Percentiles rank a stretch among this genome's conserved stretches.
Evolutionary conservation across 1,284 basidiomycete genomes (phyloP).

Genomic region (Sphagnurus paluster): DNA sequence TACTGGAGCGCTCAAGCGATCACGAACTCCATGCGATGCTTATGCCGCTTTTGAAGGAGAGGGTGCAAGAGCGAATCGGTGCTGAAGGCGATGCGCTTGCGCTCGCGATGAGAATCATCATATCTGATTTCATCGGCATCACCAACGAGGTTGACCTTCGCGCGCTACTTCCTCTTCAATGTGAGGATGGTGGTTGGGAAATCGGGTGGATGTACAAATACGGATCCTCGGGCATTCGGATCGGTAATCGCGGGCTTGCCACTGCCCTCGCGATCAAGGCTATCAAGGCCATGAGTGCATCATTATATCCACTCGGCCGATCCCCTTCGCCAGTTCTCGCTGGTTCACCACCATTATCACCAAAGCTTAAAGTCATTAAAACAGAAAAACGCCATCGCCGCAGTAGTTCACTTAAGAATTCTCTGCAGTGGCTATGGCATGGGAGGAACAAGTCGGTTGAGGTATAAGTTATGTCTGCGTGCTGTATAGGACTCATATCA

Average conservation of each 20-base stretch:
- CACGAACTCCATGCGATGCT: conserved; percentile 34
- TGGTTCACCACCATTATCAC: conserved; percentile 6
- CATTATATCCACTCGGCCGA: conserved; percentile 1
- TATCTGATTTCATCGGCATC: conserved; percentile 41
- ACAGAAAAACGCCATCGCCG: conserved; percentile 18
- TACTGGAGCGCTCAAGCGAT: conserved; percentile 38
- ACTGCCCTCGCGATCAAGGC: conserved; percentile 34
- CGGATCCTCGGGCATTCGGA: conserved; percentile 41
- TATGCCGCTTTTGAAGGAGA: conserved; percentile 40
- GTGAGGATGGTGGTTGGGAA: conserved; percentile 52
- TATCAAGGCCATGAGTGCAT: conserved; percentile 22
- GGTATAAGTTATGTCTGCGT: conserved; percentile 9
- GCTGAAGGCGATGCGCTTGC: conserved; percentile 45
- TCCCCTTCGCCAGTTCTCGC: conserved; percentile 19
- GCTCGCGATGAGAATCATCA: conserved; percentile 50
- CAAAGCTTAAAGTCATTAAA: conserved; percentile 7
- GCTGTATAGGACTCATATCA: neutral
- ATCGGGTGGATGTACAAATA: conserved; percentile 52
- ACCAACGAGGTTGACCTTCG: conserved; percentile 42
- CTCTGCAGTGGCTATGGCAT: conserved; percentile 26
- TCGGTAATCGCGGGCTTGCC: conserved; percentile 48
- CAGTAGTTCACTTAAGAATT: conserved; percentile 24
- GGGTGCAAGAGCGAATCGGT: conserved; percentile 51
- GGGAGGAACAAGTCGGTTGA: conserved; percentile 23
- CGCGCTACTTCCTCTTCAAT: conserved; percentile 41